Percentiles rank a stretch among this genome's conserved stretches.
Evolutionary conservation across 805 yeast genomes (phyloP).

Genomic region (Jamesozyma spencerorum): DNA sequence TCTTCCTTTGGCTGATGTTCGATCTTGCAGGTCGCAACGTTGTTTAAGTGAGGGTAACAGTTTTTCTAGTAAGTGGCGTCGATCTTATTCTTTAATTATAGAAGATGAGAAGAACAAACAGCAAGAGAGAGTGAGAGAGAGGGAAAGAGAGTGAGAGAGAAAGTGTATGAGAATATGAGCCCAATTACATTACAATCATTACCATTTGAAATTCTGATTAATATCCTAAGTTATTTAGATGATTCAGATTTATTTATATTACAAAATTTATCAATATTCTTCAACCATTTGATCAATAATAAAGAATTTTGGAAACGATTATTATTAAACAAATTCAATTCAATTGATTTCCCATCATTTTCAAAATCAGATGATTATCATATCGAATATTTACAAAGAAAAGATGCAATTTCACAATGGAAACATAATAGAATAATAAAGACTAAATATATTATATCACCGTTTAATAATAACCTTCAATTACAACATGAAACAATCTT

Average conservation of each 20-base stretch:
- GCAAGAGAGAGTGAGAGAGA: no score
- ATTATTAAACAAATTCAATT: conserved; percentile 25
- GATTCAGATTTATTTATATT: conserved; percentile 30
- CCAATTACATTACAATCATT: conserved; percentile 20
- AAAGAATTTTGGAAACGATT: conserved; percentile 37
- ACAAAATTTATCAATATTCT: conserved; percentile 25
- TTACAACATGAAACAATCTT: conserved; percentile 10
- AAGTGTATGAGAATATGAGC: no score
- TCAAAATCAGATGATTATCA: conserved; percentile 30
- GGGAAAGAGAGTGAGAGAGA: no score
- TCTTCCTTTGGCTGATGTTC: no score
- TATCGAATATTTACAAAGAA: conserved; percentile 29
- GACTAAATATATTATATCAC: conserved; percentile 26
- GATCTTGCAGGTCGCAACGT: no score
- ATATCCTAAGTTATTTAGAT: conserved; percentile 31
- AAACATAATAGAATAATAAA: conserved; percentile 28
- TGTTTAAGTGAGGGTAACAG: no score
- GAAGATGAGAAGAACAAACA: no score
- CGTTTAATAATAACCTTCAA: conserved; percentile 5
- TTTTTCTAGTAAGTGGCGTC: no score
- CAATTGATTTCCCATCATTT: conserved; percentile 31
- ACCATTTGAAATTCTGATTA: conserved; percentile 33
- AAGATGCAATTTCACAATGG: conserved; percentile 26
- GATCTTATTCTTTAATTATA: no score
- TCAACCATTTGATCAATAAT: conserved; percentile 29